A percentile compares a stretch with the other conserved stretches of the same genome.
phyloP scores from a whole-genome alignment of 371 early-diverging fungal species.

The Conidiobolus incongruus region DNA sequence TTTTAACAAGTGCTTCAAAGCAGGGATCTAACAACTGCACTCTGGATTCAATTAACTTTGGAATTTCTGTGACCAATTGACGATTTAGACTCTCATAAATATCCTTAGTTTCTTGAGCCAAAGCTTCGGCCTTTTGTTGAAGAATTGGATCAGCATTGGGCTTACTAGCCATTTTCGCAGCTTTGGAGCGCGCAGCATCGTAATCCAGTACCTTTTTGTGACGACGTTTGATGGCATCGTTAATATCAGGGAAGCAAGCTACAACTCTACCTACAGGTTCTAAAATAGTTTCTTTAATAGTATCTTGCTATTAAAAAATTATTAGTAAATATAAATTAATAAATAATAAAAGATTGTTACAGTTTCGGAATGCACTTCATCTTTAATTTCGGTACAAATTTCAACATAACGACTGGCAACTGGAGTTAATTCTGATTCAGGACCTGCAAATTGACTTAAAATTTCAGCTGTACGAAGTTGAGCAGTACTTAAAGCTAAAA shows the following conservation, averaged over 20 bases:
- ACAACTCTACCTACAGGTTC: conserved; percentile 71
- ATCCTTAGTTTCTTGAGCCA: conserved; percentile 45
- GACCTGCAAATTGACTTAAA: too few relatives aligned
- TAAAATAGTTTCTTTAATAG: conserved; percentile 58
- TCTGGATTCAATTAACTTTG: conserved; percentile 66
- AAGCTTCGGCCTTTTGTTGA: conserved; percentile 44
- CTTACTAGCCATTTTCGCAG: conserved; percentile 53
- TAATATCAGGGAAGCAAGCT: conserved; percentile 76
- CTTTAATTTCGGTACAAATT: too few relatives aligned
- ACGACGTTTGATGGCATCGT: conserved; percentile 72
- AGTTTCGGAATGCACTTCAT: too few relatives aligned
- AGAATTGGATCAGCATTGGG: conserved; percentile 45
- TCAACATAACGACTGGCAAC: too few relatives aligned
- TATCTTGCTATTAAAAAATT: conserved; percentile 32
- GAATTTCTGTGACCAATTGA: conserved; percentile 63
- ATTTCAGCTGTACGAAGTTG: too few relatives aligned
- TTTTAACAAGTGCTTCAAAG: conserved; percentile 81
- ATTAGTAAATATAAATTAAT: neutral
- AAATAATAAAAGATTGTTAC: too few relatives aligned
- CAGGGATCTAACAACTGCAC: conserved; percentile 79
- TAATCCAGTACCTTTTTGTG: conserved; percentile 74
- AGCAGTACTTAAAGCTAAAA: too few relatives aligned
- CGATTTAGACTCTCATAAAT: conserved; percentile 61
- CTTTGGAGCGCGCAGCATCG: conserved; percentile 47
- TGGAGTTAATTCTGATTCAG: too few relatives aligned